phyloP scores from a whole-genome alignment of 441 rosid species.

The Adansonia madagascariensis region DNA sequence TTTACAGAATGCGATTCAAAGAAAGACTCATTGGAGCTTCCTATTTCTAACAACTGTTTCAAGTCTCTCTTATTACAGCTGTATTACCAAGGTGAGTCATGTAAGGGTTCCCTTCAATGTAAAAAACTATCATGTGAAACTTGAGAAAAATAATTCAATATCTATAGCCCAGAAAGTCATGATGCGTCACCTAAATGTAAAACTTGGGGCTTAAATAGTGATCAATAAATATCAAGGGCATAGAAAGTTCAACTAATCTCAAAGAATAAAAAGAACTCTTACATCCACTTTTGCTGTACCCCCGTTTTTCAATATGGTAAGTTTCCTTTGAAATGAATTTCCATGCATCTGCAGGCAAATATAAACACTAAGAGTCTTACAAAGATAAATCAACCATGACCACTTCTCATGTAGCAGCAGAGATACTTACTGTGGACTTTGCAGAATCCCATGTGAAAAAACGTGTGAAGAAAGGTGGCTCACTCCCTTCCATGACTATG shows the following conservation, averaged over 20 bases:
- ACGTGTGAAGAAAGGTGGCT: conserved; percentile 90
- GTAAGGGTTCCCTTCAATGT: not conserved
- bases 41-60: not conserved
- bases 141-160: not conserved
- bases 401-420: conserved; percentile 10
- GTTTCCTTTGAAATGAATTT: conserved; percentile 89
- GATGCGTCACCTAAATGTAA: not conserved
- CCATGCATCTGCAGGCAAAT: conserved; percentile 80
- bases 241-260: conserved; percentile 18
- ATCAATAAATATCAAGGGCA: conserved; percentile 7
- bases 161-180: not conserved
- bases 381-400: conserved; percentile 20
- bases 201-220: conserved; percentile 11
- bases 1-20: not conserved
- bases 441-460: conserved; percentile 93
- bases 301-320: conserved; percentile 71
- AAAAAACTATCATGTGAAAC: not conserved
- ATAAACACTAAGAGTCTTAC: conserved; percentile 23
- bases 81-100: not conserved
- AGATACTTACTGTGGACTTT: conserved; percentile 60
- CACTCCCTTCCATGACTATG: conserved; percentile 84
- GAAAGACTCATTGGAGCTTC: not conserved
- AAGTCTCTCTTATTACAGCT: not conserved
- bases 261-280: conserved; percentile 36
- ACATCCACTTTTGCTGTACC: conserved; percentile 74